These are phyloP conservation scores for Herpetospermum pedunculosum DNA, from an alignment of 306 rosid species.

Conservation along the genomic window DNA sequence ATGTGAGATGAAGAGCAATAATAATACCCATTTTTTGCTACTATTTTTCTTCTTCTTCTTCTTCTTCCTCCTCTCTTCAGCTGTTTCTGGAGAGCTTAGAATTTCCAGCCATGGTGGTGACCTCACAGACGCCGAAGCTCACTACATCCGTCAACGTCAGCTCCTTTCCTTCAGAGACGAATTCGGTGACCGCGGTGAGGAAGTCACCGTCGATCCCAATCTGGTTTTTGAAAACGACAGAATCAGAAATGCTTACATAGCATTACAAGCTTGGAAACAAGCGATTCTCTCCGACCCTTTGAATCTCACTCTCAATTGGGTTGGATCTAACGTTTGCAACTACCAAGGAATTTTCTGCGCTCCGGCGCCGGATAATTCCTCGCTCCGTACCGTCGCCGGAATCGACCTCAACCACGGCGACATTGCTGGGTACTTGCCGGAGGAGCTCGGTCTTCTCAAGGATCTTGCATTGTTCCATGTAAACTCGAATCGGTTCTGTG, in stretches of 20 bases:
- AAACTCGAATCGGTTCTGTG: conserved; percentile 82
- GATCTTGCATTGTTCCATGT: conserved; percentile 83
- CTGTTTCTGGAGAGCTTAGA: background rate
- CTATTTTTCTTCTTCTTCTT: conserved; percentile 12
- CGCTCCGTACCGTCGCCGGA: conserved; percentile 74
- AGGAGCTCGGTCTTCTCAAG: conserved; percentile 57
- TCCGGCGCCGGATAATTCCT: conserved; percentile 36
- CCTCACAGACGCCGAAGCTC: conserved; percentile 39
- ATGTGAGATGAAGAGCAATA: conserved; percentile 87
- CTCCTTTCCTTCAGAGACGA: conserved; percentile 78
- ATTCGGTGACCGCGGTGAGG: conserved; percentile 74
- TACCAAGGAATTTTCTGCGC: conserved; percentile 70
- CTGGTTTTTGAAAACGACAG: conserved; percentile 58
- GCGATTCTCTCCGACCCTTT: conserved; percentile 84
- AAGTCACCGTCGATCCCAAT: conserved; percentile 51
- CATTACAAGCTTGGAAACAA: conserved; percentile 75
- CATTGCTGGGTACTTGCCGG: conserved; percentile 92
- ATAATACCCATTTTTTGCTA: conserved; percentile 23
- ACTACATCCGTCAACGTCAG: conserved; percentile 59
- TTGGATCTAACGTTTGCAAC: conserved; percentile 60
- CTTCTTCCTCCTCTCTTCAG: conserved; percentile 10
- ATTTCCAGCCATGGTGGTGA: conserved; percentile 32
- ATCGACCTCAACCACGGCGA: conserved; percentile 93
- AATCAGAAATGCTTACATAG: conserved; percentile 59
- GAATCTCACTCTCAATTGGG: conserved; percentile 54